Base-by-base conservation (phyloP, 148 eudicot species). In the Chenopodium formosanum region DNA sequence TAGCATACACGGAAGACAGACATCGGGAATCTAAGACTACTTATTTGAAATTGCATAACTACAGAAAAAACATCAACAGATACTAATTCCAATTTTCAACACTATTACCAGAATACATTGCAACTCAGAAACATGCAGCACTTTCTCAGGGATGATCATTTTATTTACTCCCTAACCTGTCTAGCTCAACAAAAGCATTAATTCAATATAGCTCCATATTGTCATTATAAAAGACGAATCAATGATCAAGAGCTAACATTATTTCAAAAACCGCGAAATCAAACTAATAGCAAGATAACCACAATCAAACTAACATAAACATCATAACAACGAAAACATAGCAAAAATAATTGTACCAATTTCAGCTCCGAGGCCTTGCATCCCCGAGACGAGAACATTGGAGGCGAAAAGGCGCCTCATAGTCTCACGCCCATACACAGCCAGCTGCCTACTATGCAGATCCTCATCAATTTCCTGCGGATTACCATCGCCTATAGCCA, bases 311-410 rank as follows among this genome's bases (percentile, higher is more conserved):
- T 4, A 23, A 48, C 34, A 48, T 46, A 65, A 48, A 22, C 23
- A 64, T 32, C 32, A 47, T 29, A 58, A 40, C n/a, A 31, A 12
- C 1, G 22, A 40, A 62, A 8, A 13, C 25, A 22, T 19, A 2
- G 9, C 22, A 32, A 10, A 27, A 1, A 60, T 14, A 29, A 7
- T 4, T 13, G 48, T 89, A 92, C 98, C 98, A 12, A 94, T 92
- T 84, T 94, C 98, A 64, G 86, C 98, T 13, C 98, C 98, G 20
- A 94, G 98, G 58, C 98, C 98, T 78, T 91, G 97, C 90, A 94
- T 86, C 44, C 98, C 98, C 25, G 94, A 92, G 29, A 94, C 72
- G 50, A 94, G 92, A 56, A 94, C 88, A 82, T 91, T 94, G 0
- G 97, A 92, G 9, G 87, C 93, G 52, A 92, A 94, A 70, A 92